Conservation (phyloP, 306 rosid genomes). For the Styphnolobium japonicum region DNA sequence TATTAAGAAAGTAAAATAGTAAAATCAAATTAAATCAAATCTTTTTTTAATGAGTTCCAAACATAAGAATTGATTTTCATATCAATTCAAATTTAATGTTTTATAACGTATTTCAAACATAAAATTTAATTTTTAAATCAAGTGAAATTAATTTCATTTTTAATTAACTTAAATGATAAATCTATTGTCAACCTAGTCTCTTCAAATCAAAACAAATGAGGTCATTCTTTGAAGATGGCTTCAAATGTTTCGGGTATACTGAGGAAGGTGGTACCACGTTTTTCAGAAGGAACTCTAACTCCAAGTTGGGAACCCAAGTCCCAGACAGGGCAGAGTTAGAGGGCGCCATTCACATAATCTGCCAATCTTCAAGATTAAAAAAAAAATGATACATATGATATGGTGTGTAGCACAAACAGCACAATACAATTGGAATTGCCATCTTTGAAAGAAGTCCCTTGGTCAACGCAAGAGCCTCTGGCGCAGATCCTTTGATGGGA, state of each 20-base stretch:
- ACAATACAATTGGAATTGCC: constrained; percentile 81
- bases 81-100: too few relatives aligned
- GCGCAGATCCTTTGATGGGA: constrained; percentile 58
- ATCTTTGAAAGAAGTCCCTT: constrained; percentile 89
- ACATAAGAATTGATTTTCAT: too few relatives aligned
- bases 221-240: constrained; percentile 17
- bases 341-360: background rate
- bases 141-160: too few relatives aligned
- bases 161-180: too few relatives aligned
- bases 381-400: constrained; percentile 54
- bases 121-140: too few relatives aligned
- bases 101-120: too few relatives aligned
- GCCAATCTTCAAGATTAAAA: background rate
- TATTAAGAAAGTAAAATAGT: too few relatives aligned
- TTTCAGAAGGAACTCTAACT: background rate
- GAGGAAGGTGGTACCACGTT: background rate
- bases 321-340: background rate
- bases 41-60: too few relatives aligned
- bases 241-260: background rate
- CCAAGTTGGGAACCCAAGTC: background rate
- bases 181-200: background rate
- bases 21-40: too few relatives aligned
- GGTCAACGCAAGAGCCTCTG: constrained; percentile 86
- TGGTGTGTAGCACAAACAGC: constrained; percentile 90
- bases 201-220: background rate